phyloP scores from a whole-genome alignment of 148 eudicot species.

The Diospyros kaki region DNA sequence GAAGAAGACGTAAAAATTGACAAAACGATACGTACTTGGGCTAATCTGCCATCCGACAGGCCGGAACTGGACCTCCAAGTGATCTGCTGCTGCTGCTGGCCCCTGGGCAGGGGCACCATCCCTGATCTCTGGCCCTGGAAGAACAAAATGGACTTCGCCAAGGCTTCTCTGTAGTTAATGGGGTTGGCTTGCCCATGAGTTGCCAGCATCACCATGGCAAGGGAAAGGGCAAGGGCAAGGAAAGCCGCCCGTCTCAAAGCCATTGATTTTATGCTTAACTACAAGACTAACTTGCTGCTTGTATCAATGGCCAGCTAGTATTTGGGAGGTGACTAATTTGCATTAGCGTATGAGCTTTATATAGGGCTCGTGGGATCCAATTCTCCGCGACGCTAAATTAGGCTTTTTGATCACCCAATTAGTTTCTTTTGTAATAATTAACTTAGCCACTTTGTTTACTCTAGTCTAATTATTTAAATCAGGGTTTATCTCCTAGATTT shows the following conservation, averaged over 20 bases:
- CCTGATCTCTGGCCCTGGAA: constrained; percentile 94
- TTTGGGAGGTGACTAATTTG: background rate
- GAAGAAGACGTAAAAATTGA: background rate
- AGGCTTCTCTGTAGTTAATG: constrained; percentile 63
- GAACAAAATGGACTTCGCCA: constrained; percentile 75
- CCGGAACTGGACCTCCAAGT: constrained; percentile 65
- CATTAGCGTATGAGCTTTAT: background rate
- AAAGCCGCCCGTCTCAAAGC: constrained; percentile 11
- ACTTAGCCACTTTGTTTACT: too few relatives aligned
- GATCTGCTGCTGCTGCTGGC: constrained; percentile 26
- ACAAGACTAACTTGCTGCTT: too few relatives aligned
- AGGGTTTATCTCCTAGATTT: too few relatives aligned
- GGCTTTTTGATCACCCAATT: too few relatives aligned
- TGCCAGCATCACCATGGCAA: constrained; percentile 12
- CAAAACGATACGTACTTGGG: constrained; percentile 42
- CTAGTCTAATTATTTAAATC: too few relatives aligned
- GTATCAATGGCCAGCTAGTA: too few relatives aligned
- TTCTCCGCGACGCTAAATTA: too few relatives aligned
- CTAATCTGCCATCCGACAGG: constrained; percentile 56
- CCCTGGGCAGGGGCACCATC: constrained; percentile 36
- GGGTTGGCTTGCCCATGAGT: constrained; percentile 26
- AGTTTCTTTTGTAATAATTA: too few relatives aligned
- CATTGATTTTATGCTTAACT: constrained; percentile 4
- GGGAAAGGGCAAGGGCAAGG: constrained; percentile 7
- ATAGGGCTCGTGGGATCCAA: too few relatives aligned